phyloP scores from a whole-genome alignment of 1,284 basidiomycete species.

The Austropuccinia psidii region DNA sequence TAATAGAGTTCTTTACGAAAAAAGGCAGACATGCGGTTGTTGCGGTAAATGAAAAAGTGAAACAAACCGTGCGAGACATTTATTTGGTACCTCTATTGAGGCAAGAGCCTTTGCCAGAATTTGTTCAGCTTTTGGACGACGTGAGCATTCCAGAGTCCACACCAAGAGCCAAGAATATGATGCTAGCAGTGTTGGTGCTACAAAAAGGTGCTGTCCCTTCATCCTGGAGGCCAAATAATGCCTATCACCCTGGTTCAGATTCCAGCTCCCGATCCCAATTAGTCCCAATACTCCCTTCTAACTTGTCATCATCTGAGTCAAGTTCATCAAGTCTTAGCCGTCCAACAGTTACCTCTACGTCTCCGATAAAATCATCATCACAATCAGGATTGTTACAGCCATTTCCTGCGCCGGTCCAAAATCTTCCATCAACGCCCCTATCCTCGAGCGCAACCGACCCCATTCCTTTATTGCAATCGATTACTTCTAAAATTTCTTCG shows the following conservation, averaged over 20 bases:
- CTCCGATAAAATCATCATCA: not conserved
- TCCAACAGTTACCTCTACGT: not conserved
- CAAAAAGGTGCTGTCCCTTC: slow-evolving; percentile 56
- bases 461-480: slow-evolving; percentile 28
- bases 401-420: slow-evolving; percentile 5
- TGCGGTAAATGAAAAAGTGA: slow-evolving; percentile 39
- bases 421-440: not conserved
- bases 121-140: slow-evolving; percentile 74
- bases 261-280: not conserved
- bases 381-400: not conserved
- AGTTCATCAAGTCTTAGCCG: not conserved
- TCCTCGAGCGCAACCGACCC: slow-evolving; percentile 2
- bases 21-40: slow-evolving; percentile 44
- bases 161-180: slow-evolving; percentile 57
- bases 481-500: slow-evolving; percentile 21
- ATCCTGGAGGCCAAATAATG: not conserved
- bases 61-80: slow-evolving; percentile 61
- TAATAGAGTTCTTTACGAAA: slow-evolving; percentile 41
- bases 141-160: slow-evolving; percentile 58
- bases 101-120: slow-evolving; percentile 66
- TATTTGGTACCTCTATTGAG: slow-evolving; percentile 75
- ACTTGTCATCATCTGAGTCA: not conserved
- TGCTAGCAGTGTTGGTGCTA: slow-evolving; percentile 74
- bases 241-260: not conserved
- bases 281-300: not conserved